phyloP scores from a whole-genome alignment of 2,329 filamentous ascomycete genomes.

The Penicillium sp. region DNA sequence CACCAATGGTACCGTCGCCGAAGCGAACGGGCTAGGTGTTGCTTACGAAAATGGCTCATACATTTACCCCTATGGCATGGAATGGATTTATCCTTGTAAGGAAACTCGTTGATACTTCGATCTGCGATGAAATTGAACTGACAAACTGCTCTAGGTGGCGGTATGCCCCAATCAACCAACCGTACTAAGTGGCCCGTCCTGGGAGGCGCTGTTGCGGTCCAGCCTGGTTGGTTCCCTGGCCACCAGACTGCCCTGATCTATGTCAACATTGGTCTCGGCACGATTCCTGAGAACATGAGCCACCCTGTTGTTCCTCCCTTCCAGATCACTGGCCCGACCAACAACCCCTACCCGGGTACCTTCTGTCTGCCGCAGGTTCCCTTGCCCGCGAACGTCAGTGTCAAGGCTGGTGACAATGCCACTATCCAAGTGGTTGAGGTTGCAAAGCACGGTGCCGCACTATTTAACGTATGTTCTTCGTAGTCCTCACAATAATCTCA shows the following conservation, averaged over 20 bases:
- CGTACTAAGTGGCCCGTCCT: conserved; percentile 87
- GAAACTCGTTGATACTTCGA: not conserved
- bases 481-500: not conserved
- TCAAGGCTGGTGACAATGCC: conserved; percentile 79
- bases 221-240: conserved; percentile 95
- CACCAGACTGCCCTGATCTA: conserved; percentile 81
- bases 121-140: not conserved
- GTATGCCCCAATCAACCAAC: conserved; percentile 73
- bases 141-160: conserved; percentile 65
- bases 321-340: conserved; percentile 77
- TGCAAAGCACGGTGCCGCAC: conserved; percentile 76
- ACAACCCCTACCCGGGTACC: conserved; percentile 80
- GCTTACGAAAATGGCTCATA: conserved; percentile 49
- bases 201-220: conserved; percentile 84
- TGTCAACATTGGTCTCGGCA: conserved; percentile 86
- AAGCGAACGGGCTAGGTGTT: conserved; percentile 46
- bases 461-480: conserved; percentile 68
- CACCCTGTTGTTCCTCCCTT: conserved; percentile 77
- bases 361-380: conserved; percentile 90
- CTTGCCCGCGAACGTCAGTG: conserved; percentile 68
- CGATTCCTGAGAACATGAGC: conserved; percentile 82
- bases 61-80: conserved; percentile 80
- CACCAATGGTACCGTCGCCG: conserved; percentile 63
- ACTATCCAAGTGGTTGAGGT: conserved; percentile 86
- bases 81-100: conserved; percentile 94